phyloP scores from a whole-genome alignment of 2,329 filamentous ascomycete species.

The Cladosporium sp. region DNA sequence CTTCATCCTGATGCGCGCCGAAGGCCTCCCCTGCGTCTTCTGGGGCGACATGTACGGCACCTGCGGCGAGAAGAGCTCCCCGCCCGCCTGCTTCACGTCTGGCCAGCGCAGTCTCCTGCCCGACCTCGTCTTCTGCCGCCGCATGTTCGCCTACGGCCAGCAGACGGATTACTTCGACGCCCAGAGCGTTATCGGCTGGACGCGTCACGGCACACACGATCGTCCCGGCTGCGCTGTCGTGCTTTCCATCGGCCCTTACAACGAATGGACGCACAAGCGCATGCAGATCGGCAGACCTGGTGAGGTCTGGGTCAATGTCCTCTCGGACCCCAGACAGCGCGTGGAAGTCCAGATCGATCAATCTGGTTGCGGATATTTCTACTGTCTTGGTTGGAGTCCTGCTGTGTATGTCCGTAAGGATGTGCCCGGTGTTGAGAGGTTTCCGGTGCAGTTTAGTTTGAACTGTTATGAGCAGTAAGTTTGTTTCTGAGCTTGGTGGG shows the following conservation, averaged over 20 bases:
- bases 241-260: slow-evolving; percentile 25
- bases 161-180: slow-evolving; percentile 61
- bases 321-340: slow-evolving; percentile 48
- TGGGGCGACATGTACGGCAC: slow-evolving; percentile 67
- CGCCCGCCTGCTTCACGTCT: slow-evolving; percentile 35
- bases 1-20: slow-evolving; percentile 61
- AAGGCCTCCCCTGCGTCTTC: slow-evolving; percentile 64
- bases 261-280: slow-evolving; percentile 35
- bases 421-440: slow-evolving; percentile 47
- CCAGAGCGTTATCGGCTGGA: slow-evolving; percentile 58
- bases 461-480: slow-evolving; percentile 14
- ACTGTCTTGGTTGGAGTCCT: slow-evolving; percentile 50
- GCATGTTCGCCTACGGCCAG: slow-evolving; percentile 61
- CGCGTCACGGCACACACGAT: slow-evolving; percentile 46
- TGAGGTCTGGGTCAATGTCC: slow-evolving; percentile 60
- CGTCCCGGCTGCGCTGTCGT: slow-evolving; percentile 30
- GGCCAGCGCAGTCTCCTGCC: slow-evolving; percentile 39
- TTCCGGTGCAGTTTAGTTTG: slow-evolving; percentile 26
- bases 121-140: slow-evolving; percentile 56
- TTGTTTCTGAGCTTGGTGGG: no score
- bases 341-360: slow-evolving; percentile 55
- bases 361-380: slow-evolving; percentile 56
- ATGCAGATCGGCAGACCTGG: slow-evolving; percentile 60
- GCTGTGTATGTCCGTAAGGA: slow-evolving; percentile 58
- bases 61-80: slow-evolving; percentile 45